Evolutionary conservation across 108 stramenopile species (phyloP).

Genomic region (Bacterosira constricta): DNA sequence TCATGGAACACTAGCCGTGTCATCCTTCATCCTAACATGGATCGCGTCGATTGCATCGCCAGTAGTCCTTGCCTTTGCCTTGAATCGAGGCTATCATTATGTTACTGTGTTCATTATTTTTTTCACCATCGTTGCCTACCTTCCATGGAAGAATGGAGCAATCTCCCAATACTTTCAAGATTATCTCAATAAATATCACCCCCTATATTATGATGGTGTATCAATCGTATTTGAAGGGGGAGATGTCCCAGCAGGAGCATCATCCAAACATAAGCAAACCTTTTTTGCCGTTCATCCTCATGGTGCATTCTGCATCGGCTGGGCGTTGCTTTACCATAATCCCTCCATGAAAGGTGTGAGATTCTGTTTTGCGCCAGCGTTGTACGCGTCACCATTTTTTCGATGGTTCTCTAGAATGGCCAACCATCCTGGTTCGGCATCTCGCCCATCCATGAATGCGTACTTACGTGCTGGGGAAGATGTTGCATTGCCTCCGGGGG

Average conservation of each 20-base stretch:
- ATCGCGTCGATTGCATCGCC: conserved; percentile 30
- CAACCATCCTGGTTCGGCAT: conserved; percentile 58
- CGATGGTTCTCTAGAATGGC: conserved; percentile 47
- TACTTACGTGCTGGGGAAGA: conserved; percentile 36
- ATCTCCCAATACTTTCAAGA: conserved; percentile 14
- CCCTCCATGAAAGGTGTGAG: conserved; percentile 43
- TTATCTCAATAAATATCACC: conserved; percentile 20
- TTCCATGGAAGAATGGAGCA: conserved; percentile 52
- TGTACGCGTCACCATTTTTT: conserved; percentile 63
- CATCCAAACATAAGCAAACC: conserved; percentile 26
- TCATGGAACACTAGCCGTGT: conserved; percentile 24
- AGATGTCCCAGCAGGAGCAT: conserved; percentile 18
- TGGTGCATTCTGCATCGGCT: conserved; percentile 65
- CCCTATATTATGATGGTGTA: conserved; percentile 36
- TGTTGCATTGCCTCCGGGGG: conserved; percentile 70
- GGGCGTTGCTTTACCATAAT: conserved; percentile 48
- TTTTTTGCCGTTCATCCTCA: conserved; percentile 68
- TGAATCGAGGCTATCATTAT: conserved; percentile 9
- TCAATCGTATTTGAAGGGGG: conserved; percentile 44
- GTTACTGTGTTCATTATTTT: conserved; percentile 21
- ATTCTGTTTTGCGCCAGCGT: conserved; percentile 62
- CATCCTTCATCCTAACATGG: conserved; percentile 37
- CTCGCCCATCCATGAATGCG: conserved; percentile 26
- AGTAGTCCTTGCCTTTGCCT: conserved; percentile 17
- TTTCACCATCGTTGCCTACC: conserved; percentile 45